These are phyloP conservation scores for Aspergillus neotritici DNA, from an alignment of 2,329 filamentous ascomycete genomes.

Conservation along the genomic window DNA sequence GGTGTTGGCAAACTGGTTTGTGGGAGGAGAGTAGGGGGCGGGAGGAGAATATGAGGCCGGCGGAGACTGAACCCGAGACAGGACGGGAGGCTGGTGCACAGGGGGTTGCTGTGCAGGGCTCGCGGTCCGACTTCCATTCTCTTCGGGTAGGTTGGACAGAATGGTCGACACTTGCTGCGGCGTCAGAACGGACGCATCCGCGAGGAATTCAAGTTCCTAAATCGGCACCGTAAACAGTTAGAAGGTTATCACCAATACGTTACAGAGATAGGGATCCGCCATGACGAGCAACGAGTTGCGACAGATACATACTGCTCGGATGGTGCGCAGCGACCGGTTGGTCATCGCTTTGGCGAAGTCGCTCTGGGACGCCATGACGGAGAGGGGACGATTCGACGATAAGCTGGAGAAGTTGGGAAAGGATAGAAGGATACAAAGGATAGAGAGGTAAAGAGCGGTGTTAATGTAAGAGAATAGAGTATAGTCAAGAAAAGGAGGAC, in stretches of 20 bases:
- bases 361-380: constrained; percentile 30
- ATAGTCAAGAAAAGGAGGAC: not conserved
- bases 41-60: constrained; percentile 27
- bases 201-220: constrained; percentile 85
- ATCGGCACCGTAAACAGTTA: constrained; percentile 1
- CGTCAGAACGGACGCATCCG: constrained; percentile 73
- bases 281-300: not conserved
- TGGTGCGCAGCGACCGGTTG: constrained; percentile 79
- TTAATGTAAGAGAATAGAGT: too few relatives aligned
- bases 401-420: not conserved
- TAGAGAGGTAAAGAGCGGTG: too few relatives aligned
- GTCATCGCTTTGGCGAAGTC: constrained; percentile 52
- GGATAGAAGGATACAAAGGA: not conserved
- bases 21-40: constrained; percentile 33
- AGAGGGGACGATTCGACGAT: constrained; percentile 2
- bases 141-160: constrained; percentile 63
- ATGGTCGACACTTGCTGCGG: constrained; percentile 71
- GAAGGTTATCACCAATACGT: too few relatives aligned
- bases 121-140: constrained; percentile 20
- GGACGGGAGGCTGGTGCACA: constrained; percentile 20
- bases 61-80: constrained; percentile 23
- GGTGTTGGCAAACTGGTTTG: constrained; percentile 34
- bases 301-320: constrained; percentile 65
- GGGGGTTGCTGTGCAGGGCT: constrained; percentile 17
- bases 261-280: too few relatives aligned